phyloP scores from a whole-genome alignment of 441 rosid genomes.

The Capsella rubella region DNA sequence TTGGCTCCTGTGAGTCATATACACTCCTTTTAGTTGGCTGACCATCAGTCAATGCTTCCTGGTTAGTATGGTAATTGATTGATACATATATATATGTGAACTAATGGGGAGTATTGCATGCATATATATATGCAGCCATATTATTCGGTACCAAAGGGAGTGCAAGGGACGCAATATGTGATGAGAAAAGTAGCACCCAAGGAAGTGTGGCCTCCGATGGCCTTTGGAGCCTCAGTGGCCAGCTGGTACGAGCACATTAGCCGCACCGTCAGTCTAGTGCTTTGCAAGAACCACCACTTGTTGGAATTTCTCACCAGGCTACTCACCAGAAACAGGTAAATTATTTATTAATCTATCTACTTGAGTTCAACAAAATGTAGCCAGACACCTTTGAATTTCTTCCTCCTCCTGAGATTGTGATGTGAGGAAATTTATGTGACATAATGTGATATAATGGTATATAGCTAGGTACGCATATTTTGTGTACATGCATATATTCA shows the following conservation, averaged over 20 bases:
- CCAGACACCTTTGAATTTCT: slow-evolving; percentile 8
- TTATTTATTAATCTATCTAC: background rate
- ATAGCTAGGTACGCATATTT: background rate
- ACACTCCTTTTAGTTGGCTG: background rate
- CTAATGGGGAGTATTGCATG: background rate
- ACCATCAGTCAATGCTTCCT: background rate
- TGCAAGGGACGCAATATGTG: slow-evolving; percentile 69
- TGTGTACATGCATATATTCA: background rate
- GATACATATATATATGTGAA: slow-evolving; percentile 4
- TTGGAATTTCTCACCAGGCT: slow-evolving; percentile 84
- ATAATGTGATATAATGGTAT: background rate
- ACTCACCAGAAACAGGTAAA: slow-evolving; percentile 85
- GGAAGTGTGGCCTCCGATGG: slow-evolving; percentile 85
- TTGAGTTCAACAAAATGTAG: slow-evolving; percentile 10
- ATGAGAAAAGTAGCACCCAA: slow-evolving; percentile 88
- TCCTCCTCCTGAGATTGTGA: slow-evolving; percentile 10
- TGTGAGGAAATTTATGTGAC: slow-evolving; percentile 27
- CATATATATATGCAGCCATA: slow-evolving; percentile 85
- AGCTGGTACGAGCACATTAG: slow-evolving; percentile 96
- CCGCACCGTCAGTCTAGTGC: slow-evolving; percentile 77
- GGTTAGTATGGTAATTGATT: slow-evolving; percentile 22
- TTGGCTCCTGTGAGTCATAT: slow-evolving; percentile 76
- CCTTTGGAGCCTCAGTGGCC: slow-evolving; percentile 83
- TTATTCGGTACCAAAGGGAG: slow-evolving; percentile 81
- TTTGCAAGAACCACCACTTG: slow-evolving; percentile 85